Conservation (phyloP, 805 yeast species). For the Millerago galiae region DNA sequence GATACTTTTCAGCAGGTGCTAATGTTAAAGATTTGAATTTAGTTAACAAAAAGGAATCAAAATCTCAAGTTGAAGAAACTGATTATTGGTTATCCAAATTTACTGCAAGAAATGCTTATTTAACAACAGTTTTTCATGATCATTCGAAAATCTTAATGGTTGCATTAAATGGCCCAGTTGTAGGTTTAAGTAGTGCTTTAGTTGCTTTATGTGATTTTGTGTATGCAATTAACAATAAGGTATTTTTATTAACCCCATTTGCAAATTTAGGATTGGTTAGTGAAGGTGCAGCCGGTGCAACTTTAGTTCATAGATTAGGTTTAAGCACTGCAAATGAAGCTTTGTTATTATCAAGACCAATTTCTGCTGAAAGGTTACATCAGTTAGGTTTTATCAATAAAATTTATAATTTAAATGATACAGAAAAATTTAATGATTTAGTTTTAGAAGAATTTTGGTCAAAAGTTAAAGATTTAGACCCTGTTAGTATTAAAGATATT, state of each 20-base stretch:
- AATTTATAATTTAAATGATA: slow-evolving; percentile 37
- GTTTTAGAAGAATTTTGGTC: slow-evolving; percentile 34
- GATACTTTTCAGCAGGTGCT: slow-evolving; percentile 83
- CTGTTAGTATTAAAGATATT: slow-evolving; percentile 37
- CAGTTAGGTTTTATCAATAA: slow-evolving; percentile 57
- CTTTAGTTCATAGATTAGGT: slow-evolving; percentile 67
- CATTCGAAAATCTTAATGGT: slow-evolving; percentile 67
- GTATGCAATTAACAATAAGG: slow-evolving; percentile 54
- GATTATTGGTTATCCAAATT: slow-evolving; percentile 49
- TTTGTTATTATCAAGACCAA: slow-evolving; percentile 59
- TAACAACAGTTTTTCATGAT: slow-evolving; percentile 61
- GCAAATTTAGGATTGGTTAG: slow-evolving; percentile 76
- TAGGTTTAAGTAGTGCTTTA: slow-evolving; percentile 71
- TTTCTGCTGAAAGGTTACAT: slow-evolving; percentile 50
- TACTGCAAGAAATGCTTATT: slow-evolving; percentile 62
- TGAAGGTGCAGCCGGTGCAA: slow-evolving; percentile 71
- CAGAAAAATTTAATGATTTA: slow-evolving; percentile 41
- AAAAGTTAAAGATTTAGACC: slow-evolving; percentile 30
- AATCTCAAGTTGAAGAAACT: slow-evolving; percentile 20
- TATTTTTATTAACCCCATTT: slow-evolving; percentile 67
- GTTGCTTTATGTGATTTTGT: slow-evolving; percentile 73
- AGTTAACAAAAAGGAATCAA: slow-evolving; percentile 7
- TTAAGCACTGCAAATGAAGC: slow-evolving; percentile 69
- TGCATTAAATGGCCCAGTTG: slow-evolving; percentile 82
- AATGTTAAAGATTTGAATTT: slow-evolving; percentile 39